Percentiles rank a stretch among this genome's conserved stretches.
Conservation (phyloP, 2,329 filamentous ascomycete species). For the Aspergillus tubingensis region DNA sequence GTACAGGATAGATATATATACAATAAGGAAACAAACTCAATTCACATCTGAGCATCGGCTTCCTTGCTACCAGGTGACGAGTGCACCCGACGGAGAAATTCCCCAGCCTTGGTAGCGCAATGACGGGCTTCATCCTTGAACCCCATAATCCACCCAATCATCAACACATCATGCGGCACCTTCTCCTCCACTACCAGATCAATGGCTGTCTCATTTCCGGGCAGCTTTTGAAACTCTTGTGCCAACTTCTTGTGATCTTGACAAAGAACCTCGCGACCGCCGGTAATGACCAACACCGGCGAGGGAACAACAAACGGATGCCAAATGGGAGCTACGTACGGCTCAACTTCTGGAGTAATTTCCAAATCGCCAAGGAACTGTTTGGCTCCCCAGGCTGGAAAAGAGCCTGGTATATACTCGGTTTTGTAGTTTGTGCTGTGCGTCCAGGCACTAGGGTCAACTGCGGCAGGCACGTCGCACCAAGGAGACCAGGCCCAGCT, state of each 20-base stretch:
- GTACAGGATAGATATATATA: not conserved
- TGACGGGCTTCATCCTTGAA: slow-evolving; percentile 17
- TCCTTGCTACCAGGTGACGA: not conserved
- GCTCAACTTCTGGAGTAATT: slow-evolving; percentile 13
- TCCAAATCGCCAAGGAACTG: slow-evolving; percentile 15
- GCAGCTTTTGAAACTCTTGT: slow-evolving; percentile 9
- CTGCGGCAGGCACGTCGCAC: slow-evolving; percentile 10
- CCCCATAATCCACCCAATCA: slow-evolving; percentile 20
- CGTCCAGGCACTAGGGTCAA: slow-evolving; percentile 12
- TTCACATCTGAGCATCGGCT: too few species aligned
- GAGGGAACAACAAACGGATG: slow-evolving; percentile 23
- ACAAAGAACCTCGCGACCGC: slow-evolving; percentile 15
- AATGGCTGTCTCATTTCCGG: slow-evolving; percentile 11
- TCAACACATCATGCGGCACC: slow-evolving; percentile 21
- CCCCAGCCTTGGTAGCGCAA: slow-evolving; percentile 18
- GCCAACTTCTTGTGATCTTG: slow-evolving; percentile 1
- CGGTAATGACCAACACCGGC: slow-evolving; percentile 22
- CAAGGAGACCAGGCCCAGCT: slow-evolving; percentile 22
- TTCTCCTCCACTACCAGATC: slow-evolving; percentile 16
- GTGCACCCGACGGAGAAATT: slow-evolving; percentile 12
- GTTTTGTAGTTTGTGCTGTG: slow-evolving; percentile 18
- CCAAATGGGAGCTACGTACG: slow-evolving; percentile 18
- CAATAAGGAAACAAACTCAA: not conserved
- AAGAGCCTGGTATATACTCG: slow-evolving; percentile 17
- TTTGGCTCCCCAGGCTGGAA: slow-evolving; percentile 19